Percentiles rank a stretch among this genome's conserved stretches.
Evolutionary conservation across 768 basidiomycete species (phyloP).

Genomic region (Lactarius akahatsu): DNA sequence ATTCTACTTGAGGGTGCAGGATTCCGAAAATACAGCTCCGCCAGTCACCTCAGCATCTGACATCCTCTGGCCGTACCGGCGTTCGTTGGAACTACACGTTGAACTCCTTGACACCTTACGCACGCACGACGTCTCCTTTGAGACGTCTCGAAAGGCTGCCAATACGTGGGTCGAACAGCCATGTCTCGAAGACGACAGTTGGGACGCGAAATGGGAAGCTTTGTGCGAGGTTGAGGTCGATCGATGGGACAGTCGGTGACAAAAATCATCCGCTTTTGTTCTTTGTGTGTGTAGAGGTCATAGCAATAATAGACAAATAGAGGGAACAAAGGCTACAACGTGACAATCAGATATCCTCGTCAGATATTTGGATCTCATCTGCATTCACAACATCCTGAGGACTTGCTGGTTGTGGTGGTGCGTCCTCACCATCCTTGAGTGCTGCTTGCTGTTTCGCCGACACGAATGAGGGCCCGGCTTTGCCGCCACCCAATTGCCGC

Average conservation of each 20-base stretch:
- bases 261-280: slow-evolving; percentile 3
- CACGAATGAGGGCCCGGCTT: slow-evolving; percentile 69
- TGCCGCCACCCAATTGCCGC: slow-evolving; percentile 54
- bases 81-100: slow-evolving; percentile 56
- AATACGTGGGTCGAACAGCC: slow-evolving; percentile 70
- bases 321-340: slow-evolving; percentile 20
- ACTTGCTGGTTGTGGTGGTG: background rate
- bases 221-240: slow-evolving; percentile 76
- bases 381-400: slow-evolving; percentile 46
- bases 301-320: slow-evolving; percentile 12
- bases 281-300: slow-evolving; percentile 8
- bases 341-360: slow-evolving; percentile 51
- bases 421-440: slow-evolving; percentile 37
- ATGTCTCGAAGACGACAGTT: slow-evolving; percentile 62
- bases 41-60: slow-evolving; percentile 56
- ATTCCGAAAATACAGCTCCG: background rate
- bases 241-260: slow-evolving; percentile 51
- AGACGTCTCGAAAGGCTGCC: slow-evolving; percentile 61
- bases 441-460: slow-evolving; percentile 57
- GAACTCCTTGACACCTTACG: slow-evolving; percentile 58
- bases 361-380: slow-evolving; percentile 88
- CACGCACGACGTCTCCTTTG: slow-evolving; percentile 66
- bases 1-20: background rate
- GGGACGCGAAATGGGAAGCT: slow-evolving; percentile 76
- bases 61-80: slow-evolving; percentile 63